phyloP scores from a whole-genome alignment of 2,329 filamentous ascomycete species.

The Pestalotiopsis sp. region DNA sequence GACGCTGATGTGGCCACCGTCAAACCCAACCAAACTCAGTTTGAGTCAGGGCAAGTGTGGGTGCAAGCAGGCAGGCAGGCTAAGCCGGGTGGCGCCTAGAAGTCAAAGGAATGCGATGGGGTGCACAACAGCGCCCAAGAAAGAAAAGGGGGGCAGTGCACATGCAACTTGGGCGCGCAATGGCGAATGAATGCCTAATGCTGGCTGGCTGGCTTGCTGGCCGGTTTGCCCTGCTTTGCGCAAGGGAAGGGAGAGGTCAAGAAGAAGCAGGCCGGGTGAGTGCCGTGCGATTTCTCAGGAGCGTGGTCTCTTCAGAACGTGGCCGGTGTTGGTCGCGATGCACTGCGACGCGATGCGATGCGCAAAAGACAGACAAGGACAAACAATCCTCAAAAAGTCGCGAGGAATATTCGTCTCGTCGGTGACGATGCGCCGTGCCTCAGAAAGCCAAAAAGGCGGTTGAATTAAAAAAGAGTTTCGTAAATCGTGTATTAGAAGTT shows the following conservation, averaged over 20 bases:
- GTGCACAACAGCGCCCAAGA: conserved; percentile 3
- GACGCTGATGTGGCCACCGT: conserved; percentile 36
- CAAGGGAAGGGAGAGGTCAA: background rate
- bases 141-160: conserved; percentile 15
- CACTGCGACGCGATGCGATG: background rate
- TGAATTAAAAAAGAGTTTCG: conserved; percentile 8
- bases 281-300: background rate
- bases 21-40: conserved; percentile 36
- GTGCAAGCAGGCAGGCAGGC: conserved; percentile 5
- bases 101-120: conserved; percentile 26
- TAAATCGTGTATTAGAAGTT: conserved; percentile 21
- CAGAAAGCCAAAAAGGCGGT: background rate
- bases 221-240: conserved; percentile 1
- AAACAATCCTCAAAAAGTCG: background rate
- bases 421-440: background rate
- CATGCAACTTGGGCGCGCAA: conserved; percentile 16
- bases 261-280: conserved; percentile 2
- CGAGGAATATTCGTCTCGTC: background rate
- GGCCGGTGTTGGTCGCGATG: background rate
- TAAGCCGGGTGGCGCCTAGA: conserved; percentile 15
- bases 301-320: background rate
- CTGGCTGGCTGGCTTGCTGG: conserved; percentile 9
- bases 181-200: conserved; percentile 18
- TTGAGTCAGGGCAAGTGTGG: conserved; percentile 31
- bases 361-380: conserved; percentile 7